Percentiles rank a stretch among this genome's conserved stretches.
These are phyloP conservation scores for Lachnellula hyalina DNA, from an alignment of 2,329 filamentous ascomycete genomes.

Conservation along the genomic window DNA sequence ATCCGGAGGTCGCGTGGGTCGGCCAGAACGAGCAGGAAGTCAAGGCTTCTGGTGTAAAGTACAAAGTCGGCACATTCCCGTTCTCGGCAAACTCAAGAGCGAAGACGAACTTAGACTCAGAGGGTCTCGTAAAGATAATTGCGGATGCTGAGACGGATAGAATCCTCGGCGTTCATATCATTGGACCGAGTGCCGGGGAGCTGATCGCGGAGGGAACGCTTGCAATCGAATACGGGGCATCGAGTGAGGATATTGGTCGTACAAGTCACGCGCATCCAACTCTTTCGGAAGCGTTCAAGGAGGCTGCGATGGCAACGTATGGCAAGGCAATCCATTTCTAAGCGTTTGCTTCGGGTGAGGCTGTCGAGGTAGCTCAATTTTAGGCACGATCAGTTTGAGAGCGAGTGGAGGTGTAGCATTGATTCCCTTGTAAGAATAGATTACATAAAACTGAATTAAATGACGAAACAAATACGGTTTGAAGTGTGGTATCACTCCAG, in stretches of 20 bases:
- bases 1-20: slow-evolving; percentile 98
- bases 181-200: slow-evolving; percentile 92
- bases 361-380: slow-evolving; percentile 3
- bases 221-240: slow-evolving; percentile 93
- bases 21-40: slow-evolving; percentile 96
- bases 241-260: slow-evolving; percentile 87
- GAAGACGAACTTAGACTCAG: slow-evolving; percentile 96
- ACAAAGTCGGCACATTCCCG: slow-evolving; percentile 90
- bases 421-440: slow-evolving; percentile 30
- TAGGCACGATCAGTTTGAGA: background rate
- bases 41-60: slow-evolving; percentile 83
- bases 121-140: slow-evolving; percentile 95
- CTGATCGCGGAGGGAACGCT: slow-evolving; percentile 98
- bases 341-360: slow-evolving; percentile 17
- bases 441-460: slow-evolving; percentile 18
- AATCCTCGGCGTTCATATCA: slow-evolving; percentile 92
- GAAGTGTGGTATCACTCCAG: too few relatives aligned
- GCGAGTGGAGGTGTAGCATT: background rate
- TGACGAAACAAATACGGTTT: background rate
- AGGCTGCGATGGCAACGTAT: slow-evolving; percentile 97
- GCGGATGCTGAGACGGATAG: slow-evolving; percentile 95
- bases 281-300: slow-evolving; percentile 95
- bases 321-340: slow-evolving; percentile 95
- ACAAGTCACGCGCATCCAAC: slow-evolving; percentile 91
- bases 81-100: slow-evolving; percentile 98